A percentile compares a stretch with the other conserved stretches of the same genome.
Conservation (phyloP, 2,329 filamentous ascomycete genomes). For the Helminthosporium solani region DNA sequence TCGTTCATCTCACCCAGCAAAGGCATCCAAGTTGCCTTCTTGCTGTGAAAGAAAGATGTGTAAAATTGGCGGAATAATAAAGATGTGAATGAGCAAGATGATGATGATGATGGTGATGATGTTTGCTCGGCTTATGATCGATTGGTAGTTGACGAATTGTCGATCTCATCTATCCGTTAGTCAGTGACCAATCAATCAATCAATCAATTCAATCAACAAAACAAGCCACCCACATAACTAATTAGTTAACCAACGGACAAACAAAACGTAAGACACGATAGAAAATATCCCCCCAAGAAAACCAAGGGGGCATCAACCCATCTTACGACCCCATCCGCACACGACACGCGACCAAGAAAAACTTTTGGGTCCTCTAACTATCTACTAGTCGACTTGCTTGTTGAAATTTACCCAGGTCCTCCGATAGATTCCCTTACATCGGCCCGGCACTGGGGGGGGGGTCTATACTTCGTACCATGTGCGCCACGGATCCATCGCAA, state of each 20-base stretch:
- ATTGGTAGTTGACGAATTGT: no score
- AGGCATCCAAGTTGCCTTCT: conserved; percentile 3
- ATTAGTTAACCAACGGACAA: no score
- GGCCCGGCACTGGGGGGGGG: conserved; percentile 8
- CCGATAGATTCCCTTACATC: conserved; percentile 1
- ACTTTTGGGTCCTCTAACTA: no score
- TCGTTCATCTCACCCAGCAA: conserved; percentile 27
- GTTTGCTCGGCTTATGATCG: conserved; percentile 1
- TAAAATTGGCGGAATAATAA: not conserved
- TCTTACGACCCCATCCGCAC: not conserved
- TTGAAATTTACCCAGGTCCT: not conserved
- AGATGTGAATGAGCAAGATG: conserved; percentile 3
- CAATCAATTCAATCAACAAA: no score
- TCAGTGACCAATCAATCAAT: no score
- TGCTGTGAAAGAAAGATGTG: not conserved
- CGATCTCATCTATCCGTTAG: no score
- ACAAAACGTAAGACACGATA: no score
- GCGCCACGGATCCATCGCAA: conserved; percentile 1
- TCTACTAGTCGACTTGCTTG: conserved; percentile 3
- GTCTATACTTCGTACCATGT: no score
- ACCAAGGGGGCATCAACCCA: not conserved
- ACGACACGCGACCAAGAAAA: conserved; percentile 8
- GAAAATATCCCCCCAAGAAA: no score
- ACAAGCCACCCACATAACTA: no score
- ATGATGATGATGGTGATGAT: conserved; percentile 1